Base-by-base conservation (phyloP, 1,284 basidiomycete species). In the Tilletiopsis washingtonensis region DNA sequence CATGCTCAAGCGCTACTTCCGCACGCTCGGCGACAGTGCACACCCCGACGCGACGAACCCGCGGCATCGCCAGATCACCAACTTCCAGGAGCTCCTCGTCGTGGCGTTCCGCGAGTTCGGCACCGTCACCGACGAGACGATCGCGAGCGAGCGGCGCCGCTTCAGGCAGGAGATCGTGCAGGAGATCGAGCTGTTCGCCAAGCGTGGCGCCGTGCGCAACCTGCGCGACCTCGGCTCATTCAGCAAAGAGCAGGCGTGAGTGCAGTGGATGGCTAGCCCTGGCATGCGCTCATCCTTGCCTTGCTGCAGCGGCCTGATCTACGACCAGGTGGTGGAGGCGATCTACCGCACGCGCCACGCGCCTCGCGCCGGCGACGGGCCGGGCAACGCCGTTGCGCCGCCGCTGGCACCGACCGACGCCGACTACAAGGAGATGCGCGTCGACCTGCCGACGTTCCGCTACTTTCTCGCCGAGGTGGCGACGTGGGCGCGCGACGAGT, bases 401-500 rank as follows among this genome's bases (percentile, higher is more conserved):
- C 9, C 11, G 24, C 2, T 1, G 43, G 49, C 26, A 47, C 17
- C 17, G 20, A 20, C n/a, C 9, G 48, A 23, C 43, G 9, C 34
- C 41, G 11, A 34, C 59, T 80, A 78, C 38, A 76, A 76, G 14
- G 80, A 84, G 56, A 89, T 91, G 61, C 82, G 87, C 60, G 87
- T 99, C 51, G 88, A 84, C 54, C 74, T 91, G 43, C 79, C 78
- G 59, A 96, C 91, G 1, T 99, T 98, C 78, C 82, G 81, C 57
- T 79, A 85, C 32, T 96, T 97, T 76, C 74, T 99, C 60, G 87
- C 87, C 59, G 91, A 96, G 73, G 81, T 98, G 41, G 87, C 85
- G 17, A 93, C 89, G 0, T 99, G 94, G 94, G 93, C 91, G 2
- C 78, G 94, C 59, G 86, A 94, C 68, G 94, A 98, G 75, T 89